Conservation (phyloP, 2,329 filamentous ascomycete species). For the Fonsecaea multimorphosa region DNA sequence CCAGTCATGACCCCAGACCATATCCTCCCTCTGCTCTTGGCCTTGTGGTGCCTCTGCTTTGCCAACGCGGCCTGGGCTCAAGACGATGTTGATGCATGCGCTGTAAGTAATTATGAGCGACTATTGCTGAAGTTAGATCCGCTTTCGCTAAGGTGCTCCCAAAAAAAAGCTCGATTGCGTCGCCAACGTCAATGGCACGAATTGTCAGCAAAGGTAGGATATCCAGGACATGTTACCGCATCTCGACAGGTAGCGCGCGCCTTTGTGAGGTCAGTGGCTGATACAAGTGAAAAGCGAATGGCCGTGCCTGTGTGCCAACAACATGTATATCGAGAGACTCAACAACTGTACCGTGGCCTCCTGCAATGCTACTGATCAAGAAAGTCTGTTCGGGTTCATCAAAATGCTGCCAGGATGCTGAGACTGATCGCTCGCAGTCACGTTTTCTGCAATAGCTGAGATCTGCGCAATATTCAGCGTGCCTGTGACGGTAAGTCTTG, state of each 20-base stretch:
- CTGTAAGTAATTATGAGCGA: slow-evolving; percentile 25
- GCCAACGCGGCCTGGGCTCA: slow-evolving; percentile 14
- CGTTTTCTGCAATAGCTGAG: slow-evolving; percentile 35
- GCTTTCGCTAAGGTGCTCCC: neutral
- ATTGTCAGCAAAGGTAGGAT: slow-evolving; percentile 31
- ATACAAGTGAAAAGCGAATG: slow-evolving; percentile 29
- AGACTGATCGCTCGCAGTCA: slow-evolving; percentile 26
- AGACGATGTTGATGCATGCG: slow-evolving; percentile 35
- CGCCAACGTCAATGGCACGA: slow-evolving; percentile 35
- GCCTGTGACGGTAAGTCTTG: slow-evolving; percentile 21
- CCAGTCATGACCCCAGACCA: neutral
- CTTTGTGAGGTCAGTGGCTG: neutral
- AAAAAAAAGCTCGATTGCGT: slow-evolving; percentile 34
- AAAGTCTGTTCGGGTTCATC: slow-evolving; percentile 24
- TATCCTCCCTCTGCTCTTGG: neutral
- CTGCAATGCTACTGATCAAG: slow-evolving; percentile 36
- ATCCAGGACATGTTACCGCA: neutral
- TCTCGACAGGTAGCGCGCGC: neutral
- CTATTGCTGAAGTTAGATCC: neutral
- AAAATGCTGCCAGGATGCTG: neutral
- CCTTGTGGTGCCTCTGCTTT: neutral
- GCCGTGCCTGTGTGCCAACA: slow-evolving; percentile 37
- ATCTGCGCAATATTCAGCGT: slow-evolving; percentile 35
- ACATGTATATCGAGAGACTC: slow-evolving; percentile 35
- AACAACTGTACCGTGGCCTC: slow-evolving; percentile 33